Base-by-base conservation (phyloP, 148 eudicot genomes). In the Euryodendron excelsum region DNA sequence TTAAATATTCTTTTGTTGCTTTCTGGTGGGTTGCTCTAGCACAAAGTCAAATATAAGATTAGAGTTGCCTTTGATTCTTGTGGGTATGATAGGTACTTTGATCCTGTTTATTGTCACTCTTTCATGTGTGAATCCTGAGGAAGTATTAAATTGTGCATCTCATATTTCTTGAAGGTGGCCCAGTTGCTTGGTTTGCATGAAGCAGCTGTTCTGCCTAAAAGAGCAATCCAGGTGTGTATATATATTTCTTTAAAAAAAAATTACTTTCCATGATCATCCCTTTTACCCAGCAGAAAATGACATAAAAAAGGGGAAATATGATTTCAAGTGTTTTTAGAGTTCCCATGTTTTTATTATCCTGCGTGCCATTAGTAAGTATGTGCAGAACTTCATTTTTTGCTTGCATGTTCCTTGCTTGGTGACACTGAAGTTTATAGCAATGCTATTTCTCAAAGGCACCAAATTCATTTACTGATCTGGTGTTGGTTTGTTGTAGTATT, bases 211-310 rank as follows among this genome's bases (percentile, higher is more conserved):
- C 90, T 88, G 74, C 99, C 99, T 50, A 96, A 96, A 86, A 89
- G 97, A 85, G 99, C 99, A 72, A 96, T 93, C 81, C 99, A 96
- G 97, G 99, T 90, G 67, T 76, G 80, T 37, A 18, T 36, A 6
- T 39, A 64, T 27, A 41, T 53, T 3, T 36, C 7, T 25, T 55
- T 55, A 15, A 20, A n/a, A n/a, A n/a, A n/a, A n/a, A n/a, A n/a
- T n/a, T n/a, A 3, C 30, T 10, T 21, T 13, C 27, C n/a, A n/a
- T 23, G 34, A 55, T 27, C 53, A 48, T 9, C 66, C 33, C 9
- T 50, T 23, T 56, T 27, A 33, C 56, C 13, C 69, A 45, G 68
- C 20, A 14, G 33, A 48, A 33, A 28, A 41, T 0, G 37, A 4
- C 20, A 2, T 13, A 44, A 15, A 47, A 34, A 27, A 17, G n/a